These are phyloP conservation scores for Eremothecium cymbalariae DNA, from an alignment of 1,139 yeast species.

Conservation along the genomic window DNA sequence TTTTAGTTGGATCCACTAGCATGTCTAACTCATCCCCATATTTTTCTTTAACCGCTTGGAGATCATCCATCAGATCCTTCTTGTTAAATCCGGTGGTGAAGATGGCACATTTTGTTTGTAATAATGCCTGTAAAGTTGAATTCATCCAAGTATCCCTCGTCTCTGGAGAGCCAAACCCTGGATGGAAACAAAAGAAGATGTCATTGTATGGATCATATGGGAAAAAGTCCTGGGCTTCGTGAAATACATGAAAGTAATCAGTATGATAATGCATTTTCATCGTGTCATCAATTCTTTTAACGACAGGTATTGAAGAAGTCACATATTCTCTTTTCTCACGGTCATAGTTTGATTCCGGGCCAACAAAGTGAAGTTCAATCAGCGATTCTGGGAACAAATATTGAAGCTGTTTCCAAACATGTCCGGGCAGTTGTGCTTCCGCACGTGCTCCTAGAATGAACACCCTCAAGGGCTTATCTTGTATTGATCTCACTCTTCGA, in stretches of 20 bases:
- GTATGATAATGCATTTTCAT: slow-evolving; percentile 77
- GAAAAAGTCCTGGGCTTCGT: slow-evolving; percentile 87
- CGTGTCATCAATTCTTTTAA: slow-evolving; percentile 67
- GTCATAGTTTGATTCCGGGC: slow-evolving; percentile 85
- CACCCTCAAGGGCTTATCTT: slow-evolving; percentile 82
- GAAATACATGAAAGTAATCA: slow-evolving; percentile 81
- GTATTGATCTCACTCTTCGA: slow-evolving; percentile 41
- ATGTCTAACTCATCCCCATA: slow-evolving; percentile 75
- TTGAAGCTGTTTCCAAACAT: slow-evolving; percentile 91
- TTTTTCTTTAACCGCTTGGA: slow-evolving; percentile 56
- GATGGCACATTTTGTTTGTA: slow-evolving; percentile 88
- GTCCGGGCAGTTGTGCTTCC: slow-evolving; percentile 89
- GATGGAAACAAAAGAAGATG: slow-evolving; percentile 87
- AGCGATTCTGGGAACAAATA: slow-evolving; percentile 75
- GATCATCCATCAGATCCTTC: slow-evolving; percentile 60
- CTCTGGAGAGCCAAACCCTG: slow-evolving; percentile 84
- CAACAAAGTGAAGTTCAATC: slow-evolving; percentile 84
- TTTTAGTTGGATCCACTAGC: slow-evolving; percentile 64
- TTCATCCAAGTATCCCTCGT: slow-evolving; percentile 84
- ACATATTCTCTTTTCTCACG: slow-evolving; percentile 48
- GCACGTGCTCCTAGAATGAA: slow-evolving; percentile 88
- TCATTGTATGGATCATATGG: slow-evolving; percentile 97
- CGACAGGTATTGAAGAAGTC: slow-evolving; percentile 51
- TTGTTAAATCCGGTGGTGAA: slow-evolving; percentile 87
- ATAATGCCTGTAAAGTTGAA: slow-evolving; percentile 71